Evolutionary conservation across 2,329 filamentous ascomycete species (phyloP).

Genomic region (Cercospora zeina): DNA sequence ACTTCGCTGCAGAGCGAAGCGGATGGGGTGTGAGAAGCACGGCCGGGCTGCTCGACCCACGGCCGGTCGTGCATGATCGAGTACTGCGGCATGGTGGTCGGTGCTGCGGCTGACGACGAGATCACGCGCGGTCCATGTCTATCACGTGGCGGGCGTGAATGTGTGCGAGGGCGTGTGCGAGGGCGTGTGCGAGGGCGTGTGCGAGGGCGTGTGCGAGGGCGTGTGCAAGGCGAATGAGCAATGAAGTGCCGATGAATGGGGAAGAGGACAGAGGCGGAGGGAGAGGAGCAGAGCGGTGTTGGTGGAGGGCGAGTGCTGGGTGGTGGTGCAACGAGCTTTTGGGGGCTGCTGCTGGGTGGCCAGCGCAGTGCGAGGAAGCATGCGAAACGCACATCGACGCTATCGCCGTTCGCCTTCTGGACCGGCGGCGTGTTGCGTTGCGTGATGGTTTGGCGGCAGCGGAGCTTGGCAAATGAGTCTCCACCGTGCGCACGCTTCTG

Average conservation of each 20-base stretch:
- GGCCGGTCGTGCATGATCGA: slow-evolving; percentile 38
- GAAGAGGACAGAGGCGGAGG: background rate
- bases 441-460: background rate
- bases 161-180: background rate
- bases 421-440: background rate
- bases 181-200: background rate
- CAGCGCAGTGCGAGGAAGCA: background rate
- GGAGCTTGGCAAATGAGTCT: background rate
- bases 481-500: background rate
- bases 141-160: background rate
- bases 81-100: slow-evolving; percentile 41
- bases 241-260: background rate
- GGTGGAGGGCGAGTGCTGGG: background rate
- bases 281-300: background rate
- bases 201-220: background rate
- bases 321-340: background rate
- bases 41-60: slow-evolving; percentile 27
- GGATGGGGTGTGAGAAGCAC: slow-evolving; percentile 39
- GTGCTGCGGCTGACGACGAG: background rate
- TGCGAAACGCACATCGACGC: slow-evolving; percentile 2
- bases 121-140: slow-evolving; percentile 4
- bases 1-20: slow-evolving; percentile 43
- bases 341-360: background rate
- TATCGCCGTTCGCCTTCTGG: slow-evolving; percentile 4
- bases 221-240: too few species aligned